phyloP scores from a whole-genome alignment of 2,329 filamentous ascomycete genomes.

The Stagonosporopsis chrysanthemi region DNA sequence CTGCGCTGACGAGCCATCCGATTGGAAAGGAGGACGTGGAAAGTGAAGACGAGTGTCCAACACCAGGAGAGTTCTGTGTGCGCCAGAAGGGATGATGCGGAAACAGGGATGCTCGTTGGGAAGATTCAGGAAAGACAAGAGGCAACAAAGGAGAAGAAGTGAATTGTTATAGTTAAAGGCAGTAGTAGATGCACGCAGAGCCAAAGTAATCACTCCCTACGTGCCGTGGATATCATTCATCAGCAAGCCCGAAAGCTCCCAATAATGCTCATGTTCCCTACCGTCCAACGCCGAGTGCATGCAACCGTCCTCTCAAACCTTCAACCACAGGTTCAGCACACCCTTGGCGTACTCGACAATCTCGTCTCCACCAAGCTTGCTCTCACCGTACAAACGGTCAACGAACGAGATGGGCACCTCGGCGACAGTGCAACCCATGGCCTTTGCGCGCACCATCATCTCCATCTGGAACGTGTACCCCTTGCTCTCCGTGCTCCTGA shows the following conservation, averaged over 20 bases:
- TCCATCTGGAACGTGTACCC: conserved; percentile 99
- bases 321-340: conserved; percentile 58
- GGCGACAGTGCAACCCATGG: conserved; percentile 90
- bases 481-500: conserved; percentile 89
- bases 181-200: conserved; percentile 15
- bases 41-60: conserved; percentile 3
- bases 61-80: neutral
- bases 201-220: conserved; percentile 10
- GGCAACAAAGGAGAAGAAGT: conserved; percentile 16
- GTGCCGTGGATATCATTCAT: conserved; percentile 22
- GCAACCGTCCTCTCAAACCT: conserved; percentile 51
- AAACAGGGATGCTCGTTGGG: neutral
- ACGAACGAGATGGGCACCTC: conserved; percentile 96
- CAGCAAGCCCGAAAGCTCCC: conserved; percentile 11
- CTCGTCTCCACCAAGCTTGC: conserved; percentile 92
- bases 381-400: conserved; percentile 92
- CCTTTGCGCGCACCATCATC: conserved; percentile 97
- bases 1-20: conserved; percentile 18
- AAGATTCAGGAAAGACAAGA: neutral
- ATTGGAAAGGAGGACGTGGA: conserved; percentile 5
- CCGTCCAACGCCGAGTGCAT: conserved; percentile 42
- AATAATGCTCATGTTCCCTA: conserved; percentile 13
- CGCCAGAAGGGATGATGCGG: neutral
- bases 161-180: conserved; percentile 24
- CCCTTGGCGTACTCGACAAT: conserved; percentile 93